Base-by-base conservation (phyloP, 1,284 basidiomycete species). In the Tylopilus orsonianus region DNA sequence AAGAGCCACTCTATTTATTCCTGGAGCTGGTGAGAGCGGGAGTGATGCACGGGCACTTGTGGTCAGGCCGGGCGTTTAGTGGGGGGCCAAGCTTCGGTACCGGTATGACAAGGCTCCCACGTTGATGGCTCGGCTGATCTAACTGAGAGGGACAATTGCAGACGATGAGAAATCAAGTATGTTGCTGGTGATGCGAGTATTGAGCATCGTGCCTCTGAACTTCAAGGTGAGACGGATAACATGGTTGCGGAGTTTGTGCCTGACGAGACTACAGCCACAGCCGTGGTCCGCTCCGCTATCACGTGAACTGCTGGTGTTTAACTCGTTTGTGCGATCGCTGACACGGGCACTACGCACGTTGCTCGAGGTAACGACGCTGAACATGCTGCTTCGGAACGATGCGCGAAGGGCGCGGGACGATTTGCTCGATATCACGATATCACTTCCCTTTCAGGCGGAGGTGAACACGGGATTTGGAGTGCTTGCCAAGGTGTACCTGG, bases 381-480 rank as follows among this genome's bases (percentile, higher is more conserved):
- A 96, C 71, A 87, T 98, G 81, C 77, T 99, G 29, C 77, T 99
- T 19, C 85, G 92, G 23, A 84, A 84, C 24, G 94, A 97, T 61
- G 93, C 91, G 18, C 81, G 87, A 38, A 78, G 92, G 40, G 80
- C 81, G 40, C 80, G 96, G 53, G 95, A 98, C 57, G 97, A 99
- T 65, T 78, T 92, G 56, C 74, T 97, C 56, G 97, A 98, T 67
- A 87, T 99, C 56, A 85, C 91, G 54, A 79, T 97, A 18, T 89
- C 86, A 33, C 75, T 96, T 29, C 93, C 93, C 6, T 97, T 99
- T 83, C 95, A 97, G 68, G 80, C 80, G 41, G 97, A 99, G 61
- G 90, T 93, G 55, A 98, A 97, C 75, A 99, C 97, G 1, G 96
- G 96, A 9, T 97, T 97, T 71, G 96, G 96, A 2, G 92, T 99